A percentile compares a stretch with the other conserved stretches of the same genome.
These are phyloP conservation scores for Acidomyces sp. DNA, from an alignment of 495 filamentous ascomycete species.

Conservation along the genomic window DNA sequence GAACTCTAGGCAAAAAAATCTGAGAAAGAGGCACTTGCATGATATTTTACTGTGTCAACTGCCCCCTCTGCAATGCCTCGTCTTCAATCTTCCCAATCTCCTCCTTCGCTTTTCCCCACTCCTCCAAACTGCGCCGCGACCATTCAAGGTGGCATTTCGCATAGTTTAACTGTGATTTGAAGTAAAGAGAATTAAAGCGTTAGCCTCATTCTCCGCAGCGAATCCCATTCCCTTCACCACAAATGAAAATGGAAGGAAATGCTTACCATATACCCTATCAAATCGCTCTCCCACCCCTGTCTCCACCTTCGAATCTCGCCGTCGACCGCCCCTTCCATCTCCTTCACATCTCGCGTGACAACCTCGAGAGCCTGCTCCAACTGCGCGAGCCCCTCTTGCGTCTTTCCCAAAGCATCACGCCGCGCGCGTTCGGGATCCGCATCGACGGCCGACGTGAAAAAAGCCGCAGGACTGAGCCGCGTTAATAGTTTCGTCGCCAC, in stretches of 20 bases:
- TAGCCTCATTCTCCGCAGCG: too few relatives aligned
- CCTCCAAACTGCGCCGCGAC: constrained; percentile 93
- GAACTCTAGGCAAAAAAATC: too few relatives aligned
- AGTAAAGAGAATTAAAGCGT: background rate
- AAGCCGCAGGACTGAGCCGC: constrained; percentile 51
- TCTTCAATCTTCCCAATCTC: constrained; percentile 65
- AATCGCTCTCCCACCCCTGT: constrained; percentile 82
- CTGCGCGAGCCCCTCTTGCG: constrained; percentile 58
- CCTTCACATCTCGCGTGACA: constrained; percentile 76
- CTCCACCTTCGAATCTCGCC: constrained; percentile 88
- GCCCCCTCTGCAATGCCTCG: background rate
- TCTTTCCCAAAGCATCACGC: constrained; percentile 89
- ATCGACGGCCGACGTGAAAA: constrained; percentile 92
- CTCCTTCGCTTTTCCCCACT: constrained; percentile 89
- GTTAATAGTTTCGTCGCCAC: constrained; percentile 91
- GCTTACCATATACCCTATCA: constrained; percentile 88
- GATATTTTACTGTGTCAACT: constrained; percentile 1
- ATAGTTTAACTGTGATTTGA: constrained; percentile 59
- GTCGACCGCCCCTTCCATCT: constrained; percentile 73
- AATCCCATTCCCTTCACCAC: too few relatives aligned
- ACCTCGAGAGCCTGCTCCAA: constrained; percentile 81
- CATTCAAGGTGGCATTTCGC: constrained; percentile 91
- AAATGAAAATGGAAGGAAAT: constrained; percentile 9
- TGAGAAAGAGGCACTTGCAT: too few relatives aligned
- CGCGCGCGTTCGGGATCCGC: constrained; percentile 87